phyloP scores from a whole-genome alignment of 192 early-diverging fungal genomes.

The Chytriomyces confervae region DNA sequence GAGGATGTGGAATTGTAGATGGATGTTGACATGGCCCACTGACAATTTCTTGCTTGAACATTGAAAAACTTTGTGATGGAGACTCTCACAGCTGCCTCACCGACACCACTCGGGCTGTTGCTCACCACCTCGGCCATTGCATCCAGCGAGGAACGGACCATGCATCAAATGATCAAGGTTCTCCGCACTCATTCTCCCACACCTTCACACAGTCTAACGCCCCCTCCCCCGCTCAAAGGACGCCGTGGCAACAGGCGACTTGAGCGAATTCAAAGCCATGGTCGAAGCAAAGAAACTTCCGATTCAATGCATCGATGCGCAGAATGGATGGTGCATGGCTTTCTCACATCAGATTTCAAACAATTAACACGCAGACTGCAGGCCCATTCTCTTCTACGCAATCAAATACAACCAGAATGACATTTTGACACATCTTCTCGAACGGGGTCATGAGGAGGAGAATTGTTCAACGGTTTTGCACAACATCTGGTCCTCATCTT shows the following conservation, averaged over 20 bases:
- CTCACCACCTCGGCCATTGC: background rate
- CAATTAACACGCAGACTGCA: background rate
- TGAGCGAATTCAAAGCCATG: slow-evolving; percentile 35
- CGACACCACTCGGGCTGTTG: background rate
- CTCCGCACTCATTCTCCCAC: background rate
- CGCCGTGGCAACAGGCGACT: slow-evolving; percentile 50
- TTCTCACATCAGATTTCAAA: background rate
- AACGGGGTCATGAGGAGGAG: slow-evolving; percentile 46
- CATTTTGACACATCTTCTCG: slow-evolving; percentile 51
- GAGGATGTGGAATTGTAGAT: no score
- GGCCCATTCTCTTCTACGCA: slow-evolving; percentile 61
- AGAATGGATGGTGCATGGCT: slow-evolving; percentile 47
- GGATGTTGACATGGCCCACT: no score
- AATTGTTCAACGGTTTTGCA: slow-evolving; percentile 39
- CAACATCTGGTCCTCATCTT: no score
- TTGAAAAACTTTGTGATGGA: background rate
- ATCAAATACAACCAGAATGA: slow-evolving; percentile 55
- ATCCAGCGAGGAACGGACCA: slow-evolving; percentile 10
- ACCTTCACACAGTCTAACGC: background rate
- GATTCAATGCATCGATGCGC: slow-evolving; percentile 48
- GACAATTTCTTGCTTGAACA: no score
- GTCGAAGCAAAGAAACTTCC: slow-evolving; percentile 44
- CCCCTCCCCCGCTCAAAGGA: background rate
- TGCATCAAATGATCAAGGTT: slow-evolving; percentile 25
- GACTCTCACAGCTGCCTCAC: background rate